phyloP scores from a whole-genome alignment of 2,329 filamentous ascomycete genomes.

The Coleophoma crateriformis region DNA sequence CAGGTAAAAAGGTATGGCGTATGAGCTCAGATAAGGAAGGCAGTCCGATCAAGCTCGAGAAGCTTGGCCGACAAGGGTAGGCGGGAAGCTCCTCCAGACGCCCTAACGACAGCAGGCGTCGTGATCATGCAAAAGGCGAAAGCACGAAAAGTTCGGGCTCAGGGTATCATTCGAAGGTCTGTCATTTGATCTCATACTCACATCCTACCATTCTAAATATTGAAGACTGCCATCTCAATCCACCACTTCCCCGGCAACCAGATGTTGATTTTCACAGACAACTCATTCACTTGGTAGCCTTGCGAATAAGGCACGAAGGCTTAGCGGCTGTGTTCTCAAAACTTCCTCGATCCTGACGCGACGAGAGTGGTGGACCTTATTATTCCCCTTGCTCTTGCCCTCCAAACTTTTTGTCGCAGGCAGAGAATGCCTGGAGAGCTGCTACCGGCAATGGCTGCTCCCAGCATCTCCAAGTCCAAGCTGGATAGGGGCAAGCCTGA shows the following conservation, averaged over 20 bases:
- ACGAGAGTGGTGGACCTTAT: constrained; percentile 7
- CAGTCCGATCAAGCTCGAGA: not conserved
- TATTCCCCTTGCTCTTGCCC: constrained; percentile 1
- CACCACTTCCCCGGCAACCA: not conserved
- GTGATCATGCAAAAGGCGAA: too few species aligned
- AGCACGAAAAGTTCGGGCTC: too few species aligned
- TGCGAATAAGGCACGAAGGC: constrained; percentile 1
- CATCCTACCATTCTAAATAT: too few species aligned
- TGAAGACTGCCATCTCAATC: too few species aligned
- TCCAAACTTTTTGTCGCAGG: constrained; percentile 16
- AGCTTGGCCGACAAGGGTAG: not conserved
- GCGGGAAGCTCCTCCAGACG: too few species aligned
- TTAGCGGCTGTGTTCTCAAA: constrained; percentile 8
- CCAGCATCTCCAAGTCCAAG: constrained; percentile 23
- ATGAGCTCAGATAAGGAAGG: not conserved
- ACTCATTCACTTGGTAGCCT: not conserved
- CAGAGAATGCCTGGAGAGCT: constrained; percentile 29
- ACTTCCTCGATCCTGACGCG: constrained; percentile 14
- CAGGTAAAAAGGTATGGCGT: too few species aligned
- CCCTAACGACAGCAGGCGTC: too few species aligned
- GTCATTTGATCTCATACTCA: too few species aligned
- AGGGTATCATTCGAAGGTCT: too few species aligned
- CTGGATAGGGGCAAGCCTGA: constrained; percentile 24
- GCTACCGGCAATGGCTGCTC: constrained; percentile 27
- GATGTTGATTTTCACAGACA: not conserved